Percentiles rank a stretch among this genome's conserved stretches.
Evolutionary conservation across 2,329 filamentous ascomycete species (phyloP).

Genomic region (Epichloe uncinata): DNA sequence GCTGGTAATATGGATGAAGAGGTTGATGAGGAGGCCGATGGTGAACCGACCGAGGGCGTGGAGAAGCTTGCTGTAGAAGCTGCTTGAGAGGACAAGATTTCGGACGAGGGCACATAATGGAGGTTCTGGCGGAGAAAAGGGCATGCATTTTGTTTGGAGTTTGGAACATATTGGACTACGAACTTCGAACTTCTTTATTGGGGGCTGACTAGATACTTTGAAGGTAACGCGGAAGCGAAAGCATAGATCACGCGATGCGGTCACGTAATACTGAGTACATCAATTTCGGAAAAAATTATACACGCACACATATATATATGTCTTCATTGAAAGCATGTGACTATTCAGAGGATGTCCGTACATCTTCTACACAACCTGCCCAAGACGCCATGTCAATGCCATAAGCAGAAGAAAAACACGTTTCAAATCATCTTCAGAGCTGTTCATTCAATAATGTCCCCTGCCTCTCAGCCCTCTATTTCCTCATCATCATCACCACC

Average conservation of each 20-base stretch:
- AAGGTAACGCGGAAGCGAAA: background rate
- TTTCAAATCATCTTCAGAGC: background rate
- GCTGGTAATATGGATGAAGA: conserved; percentile 53
- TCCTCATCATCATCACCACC: conserved; percentile 41
- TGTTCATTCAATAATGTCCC: background rate
- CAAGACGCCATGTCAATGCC: conserved; percentile 14
- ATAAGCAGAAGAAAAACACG: background rate
- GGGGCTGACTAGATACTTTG: background rate
- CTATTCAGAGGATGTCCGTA: background rate
- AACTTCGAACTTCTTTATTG: background rate
- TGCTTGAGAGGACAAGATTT: conserved; percentile 4
- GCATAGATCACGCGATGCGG: background rate
- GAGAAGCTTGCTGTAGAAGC: conserved; percentile 61
- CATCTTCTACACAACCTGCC: background rate
- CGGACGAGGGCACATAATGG: background rate
- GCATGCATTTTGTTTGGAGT: conserved; percentile 3
- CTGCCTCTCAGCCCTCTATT: conserved; percentile 32
- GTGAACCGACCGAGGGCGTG: conserved; percentile 44
- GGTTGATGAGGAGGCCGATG: conserved; percentile 52
- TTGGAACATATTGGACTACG: background rate
- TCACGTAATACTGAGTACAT: background rate
- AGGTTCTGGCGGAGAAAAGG: background rate
- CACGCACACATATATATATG: too few relatives aligned
- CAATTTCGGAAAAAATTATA: background rate
- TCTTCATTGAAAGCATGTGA: background rate